Evolutionary conservation across 2,329 filamentous ascomycete species (phyloP).

Genomic region (Davidsoniella eucalypti): DNA sequence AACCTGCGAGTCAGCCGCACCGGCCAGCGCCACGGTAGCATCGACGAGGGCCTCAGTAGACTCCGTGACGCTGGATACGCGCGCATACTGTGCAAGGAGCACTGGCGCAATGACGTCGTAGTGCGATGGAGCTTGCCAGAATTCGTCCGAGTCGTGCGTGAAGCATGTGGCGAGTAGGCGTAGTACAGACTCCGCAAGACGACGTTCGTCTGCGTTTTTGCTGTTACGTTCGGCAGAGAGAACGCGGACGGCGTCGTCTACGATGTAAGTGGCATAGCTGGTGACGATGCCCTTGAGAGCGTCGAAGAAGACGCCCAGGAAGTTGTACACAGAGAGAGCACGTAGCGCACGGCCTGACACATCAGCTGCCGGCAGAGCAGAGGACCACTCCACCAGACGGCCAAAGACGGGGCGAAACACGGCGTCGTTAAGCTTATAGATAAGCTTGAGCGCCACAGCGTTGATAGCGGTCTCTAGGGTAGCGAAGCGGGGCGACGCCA

Average conservation of each 20-base stretch:
- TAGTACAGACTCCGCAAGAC: constrained; percentile 54
- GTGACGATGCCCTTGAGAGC: constrained; percentile 89
- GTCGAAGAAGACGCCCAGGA: constrained; percentile 64
- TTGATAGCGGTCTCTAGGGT: constrained; percentile 50
- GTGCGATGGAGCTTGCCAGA: constrained; percentile 86
- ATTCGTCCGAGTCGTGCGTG: constrained; percentile 80
- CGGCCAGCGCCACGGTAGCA: constrained; percentile 62
- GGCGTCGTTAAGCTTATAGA: constrained; percentile 90
- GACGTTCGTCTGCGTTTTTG: constrained; percentile 30
- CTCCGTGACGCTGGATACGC: constrained; percentile 17
- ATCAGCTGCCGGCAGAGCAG: constrained; percentile 43
- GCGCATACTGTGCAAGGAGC: constrained; percentile 48
- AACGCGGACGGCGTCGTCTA: constrained; percentile 56
- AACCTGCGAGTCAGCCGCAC: constrained; percentile 66
- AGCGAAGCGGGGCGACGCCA: constrained; percentile 32
- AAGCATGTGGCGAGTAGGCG: constrained; percentile 60
- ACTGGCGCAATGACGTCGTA: constrained; percentile 56
- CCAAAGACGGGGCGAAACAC: constrained; percentile 85
- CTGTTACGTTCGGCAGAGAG: constrained; percentile 28
- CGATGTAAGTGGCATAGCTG: constrained; percentile 69
- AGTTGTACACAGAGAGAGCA: constrained; percentile 63
- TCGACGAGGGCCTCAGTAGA: constrained; percentile 45
- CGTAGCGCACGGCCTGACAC: constrained; percentile 40
- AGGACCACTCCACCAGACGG: constrained; percentile 69
- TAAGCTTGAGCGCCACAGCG: constrained; percentile 67